Evolutionary conservation across 2,329 filamentous ascomycete genomes (phyloP), one percentile per base, ranked within the genome.

Genomic region (Xylariomycetidae sp.): DNA sequence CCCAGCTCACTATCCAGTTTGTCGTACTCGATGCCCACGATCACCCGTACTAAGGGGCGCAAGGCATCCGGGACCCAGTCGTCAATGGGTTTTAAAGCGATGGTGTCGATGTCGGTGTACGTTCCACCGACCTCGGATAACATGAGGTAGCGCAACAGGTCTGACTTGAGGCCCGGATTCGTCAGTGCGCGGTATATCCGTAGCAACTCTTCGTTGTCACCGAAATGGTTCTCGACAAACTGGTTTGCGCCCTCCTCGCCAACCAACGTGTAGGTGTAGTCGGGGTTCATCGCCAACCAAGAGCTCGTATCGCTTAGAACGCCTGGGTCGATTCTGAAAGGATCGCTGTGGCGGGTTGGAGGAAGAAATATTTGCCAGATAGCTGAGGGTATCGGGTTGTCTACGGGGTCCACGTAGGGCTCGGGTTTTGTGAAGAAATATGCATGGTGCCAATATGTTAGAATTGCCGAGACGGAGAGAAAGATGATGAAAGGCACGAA

Each of bases 61-160:
- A 78, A 82, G 14, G 75, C 67, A 29, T 78, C 71, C 1, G 77
- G 77, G n/a, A 82, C 72, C 52, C 79, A 82, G 31, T 65, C 56
- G 19, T 49, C 44, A 18, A 64, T 46, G 6, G 61, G 58, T 48
- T 56, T 56, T 16, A 65, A 48, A 19, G 57, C 61, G 46, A 64
- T 61, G 28, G 64, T 62, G 37, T 66, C 63, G 29, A 65, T 65
- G 29, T 66, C 62, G 35, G 62, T 60, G 35, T 65, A 66, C 3
- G 75, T 53, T 14, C 73, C 76, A 12, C 77, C 77, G 47, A 81
- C 76, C 5, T 75, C 71, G 48, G 80, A 82, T 70, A 82, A 77
- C 48, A 82, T 63, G 36, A 83, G 65, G 50, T 82, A 83, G 6
- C 78, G 73, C 34, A 82, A 57, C 10, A 83, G 59, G 52, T 82